phyloP scores from a whole-genome alignment of 2,329 filamentous ascomycete genomes.

The Pseudogymnoascus sp. region DNA sequence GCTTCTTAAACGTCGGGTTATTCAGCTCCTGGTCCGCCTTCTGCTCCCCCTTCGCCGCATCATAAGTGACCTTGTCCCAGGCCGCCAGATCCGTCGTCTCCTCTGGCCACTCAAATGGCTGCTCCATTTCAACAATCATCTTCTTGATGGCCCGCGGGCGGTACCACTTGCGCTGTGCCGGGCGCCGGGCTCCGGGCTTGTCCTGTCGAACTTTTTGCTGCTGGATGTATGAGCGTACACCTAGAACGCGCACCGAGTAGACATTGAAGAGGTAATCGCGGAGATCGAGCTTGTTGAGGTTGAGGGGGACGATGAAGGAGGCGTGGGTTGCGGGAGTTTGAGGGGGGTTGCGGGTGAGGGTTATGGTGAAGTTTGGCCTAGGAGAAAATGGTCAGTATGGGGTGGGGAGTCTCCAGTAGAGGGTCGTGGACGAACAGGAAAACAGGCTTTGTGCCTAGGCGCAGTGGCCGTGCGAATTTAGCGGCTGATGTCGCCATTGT shows the following conservation, averaged over 20 bases:
- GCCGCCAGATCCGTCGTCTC: conserved; percentile 52
- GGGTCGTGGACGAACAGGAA: conserved; percentile 35
- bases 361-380: conserved; percentile 76
- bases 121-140: conserved; percentile 86
- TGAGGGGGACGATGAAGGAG: conserved; percentile 82
- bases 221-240: conserved; percentile 74
- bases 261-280: conserved; percentile 88
- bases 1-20: conserved; percentile 25
- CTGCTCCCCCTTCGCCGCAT: conserved; percentile 43
- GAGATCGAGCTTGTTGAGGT: conserved; percentile 92
- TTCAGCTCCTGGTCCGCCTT: conserved; percentile 30
- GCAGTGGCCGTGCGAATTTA: conserved; percentile 9
- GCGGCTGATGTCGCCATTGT: conserved; percentile 1
- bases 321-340: conserved; percentile 72
- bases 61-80: conserved; percentile 57
- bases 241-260: conserved; percentile 67
- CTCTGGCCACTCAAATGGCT: conserved; percentile 84
- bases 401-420: not conserved
- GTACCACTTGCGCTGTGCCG: conserved; percentile 49
- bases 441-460: conserved; percentile 36
- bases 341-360: conserved; percentile 62
- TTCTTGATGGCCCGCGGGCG: conserved; percentile 72
- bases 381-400: not conserved
- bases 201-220: conserved; percentile 56
- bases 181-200: conserved; percentile 32